These are phyloP conservation scores for Ustilago cynodontis DNA, from an alignment of 1,284 basidiomycete species.

Conservation along the genomic window DNA sequence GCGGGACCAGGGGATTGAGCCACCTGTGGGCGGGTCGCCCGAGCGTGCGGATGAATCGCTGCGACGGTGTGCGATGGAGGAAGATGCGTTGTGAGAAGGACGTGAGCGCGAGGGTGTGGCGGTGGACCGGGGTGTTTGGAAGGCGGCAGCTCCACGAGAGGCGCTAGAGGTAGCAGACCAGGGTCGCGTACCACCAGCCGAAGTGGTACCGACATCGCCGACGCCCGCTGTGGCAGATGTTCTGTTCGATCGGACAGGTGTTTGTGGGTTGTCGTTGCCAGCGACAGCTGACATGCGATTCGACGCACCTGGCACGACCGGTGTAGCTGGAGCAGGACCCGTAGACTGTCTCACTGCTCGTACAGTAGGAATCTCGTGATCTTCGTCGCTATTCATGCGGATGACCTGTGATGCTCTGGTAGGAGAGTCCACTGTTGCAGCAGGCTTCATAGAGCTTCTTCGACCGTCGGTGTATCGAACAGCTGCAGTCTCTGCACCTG, in stretches of 20 bases:
- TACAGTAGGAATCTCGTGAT: constrained; percentile 14
- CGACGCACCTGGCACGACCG: constrained; percentile 25
- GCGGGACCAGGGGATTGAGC: constrained; percentile 33
- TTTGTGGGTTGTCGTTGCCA: constrained; percentile 12
- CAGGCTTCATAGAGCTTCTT: constrained; percentile 20
- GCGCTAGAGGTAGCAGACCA: constrained; percentile 30
- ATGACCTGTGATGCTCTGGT: not conserved
- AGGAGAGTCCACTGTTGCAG: constrained; percentile 6
- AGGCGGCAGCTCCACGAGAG: constrained; percentile 17
- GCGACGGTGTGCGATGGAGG: constrained; percentile 33
- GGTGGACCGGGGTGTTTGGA: constrained; percentile 34
- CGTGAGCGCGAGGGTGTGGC: constrained; percentile 24
- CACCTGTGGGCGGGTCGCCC: constrained; percentile 8
- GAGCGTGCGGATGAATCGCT: constrained; percentile 33
- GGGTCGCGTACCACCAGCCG: constrained; percentile 3
- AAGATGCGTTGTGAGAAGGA: constrained; percentile 17
- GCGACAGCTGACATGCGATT: not conserved
- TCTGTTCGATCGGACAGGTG: constrained; percentile 15
- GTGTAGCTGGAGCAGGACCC: constrained; percentile 22
- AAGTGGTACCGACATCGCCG: constrained; percentile 1
- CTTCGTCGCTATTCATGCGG: constrained; percentile 20
- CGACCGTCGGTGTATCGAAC: constrained; percentile 33
- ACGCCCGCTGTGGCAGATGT: not conserved
- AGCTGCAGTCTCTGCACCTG: constrained; percentile 33
- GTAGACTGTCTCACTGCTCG: constrained; percentile 32